Percentiles rank a stretch among this genome's conserved stretches.
Conservation (phyloP, 2,329 filamentous ascomycete genomes). For the Cladorrhinum sp. region DNA sequence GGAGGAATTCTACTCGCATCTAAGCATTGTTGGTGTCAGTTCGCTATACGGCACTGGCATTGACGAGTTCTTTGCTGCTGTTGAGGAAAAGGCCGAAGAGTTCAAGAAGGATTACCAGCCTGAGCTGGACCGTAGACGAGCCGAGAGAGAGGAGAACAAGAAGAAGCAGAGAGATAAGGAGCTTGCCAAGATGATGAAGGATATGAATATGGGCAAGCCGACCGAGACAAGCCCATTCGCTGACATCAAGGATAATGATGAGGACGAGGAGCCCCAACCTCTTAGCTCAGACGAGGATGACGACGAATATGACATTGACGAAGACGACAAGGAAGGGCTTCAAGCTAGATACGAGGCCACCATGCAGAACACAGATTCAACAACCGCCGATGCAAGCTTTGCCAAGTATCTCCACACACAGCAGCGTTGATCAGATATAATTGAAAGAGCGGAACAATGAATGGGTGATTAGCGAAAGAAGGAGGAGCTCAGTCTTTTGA, state of each 20-base stretch:
- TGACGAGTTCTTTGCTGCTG: conserved; percentile 88
- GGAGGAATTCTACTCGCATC: conserved; percentile 93
- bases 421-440: conserved; percentile 20
- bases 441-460: neutral
- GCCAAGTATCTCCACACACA: conserved; percentile 57
- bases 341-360: conserved; percentile 75
- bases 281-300: conserved; percentile 51
- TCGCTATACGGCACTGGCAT: conserved; percentile 89
- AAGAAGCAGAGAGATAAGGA: conserved; percentile 71
- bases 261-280: conserved; percentile 39
- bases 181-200: conserved; percentile 89
- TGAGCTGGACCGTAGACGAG: conserved; percentile 75
- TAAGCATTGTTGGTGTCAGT: conserved; percentile 90
- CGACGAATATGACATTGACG: conserved; percentile 59
- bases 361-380: conserved; percentile 54
- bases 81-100: conserved; percentile 81
- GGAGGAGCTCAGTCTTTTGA: neutral
- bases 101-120: conserved; percentile 90
- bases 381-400: conserved; percentile 57
- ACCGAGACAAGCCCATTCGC: conserved; percentile 25
- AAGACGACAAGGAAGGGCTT: conserved; percentile 62
- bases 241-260: conserved; percentile 39
- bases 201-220: conserved; percentile 61
- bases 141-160: conserved; percentile 74
- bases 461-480: neutral